Evolutionary conservation across 2,329 filamentous ascomycete genomes (phyloP), one percentile per base, ranked within the genome.

Genomic region (Botrytis squamosa): DNA sequence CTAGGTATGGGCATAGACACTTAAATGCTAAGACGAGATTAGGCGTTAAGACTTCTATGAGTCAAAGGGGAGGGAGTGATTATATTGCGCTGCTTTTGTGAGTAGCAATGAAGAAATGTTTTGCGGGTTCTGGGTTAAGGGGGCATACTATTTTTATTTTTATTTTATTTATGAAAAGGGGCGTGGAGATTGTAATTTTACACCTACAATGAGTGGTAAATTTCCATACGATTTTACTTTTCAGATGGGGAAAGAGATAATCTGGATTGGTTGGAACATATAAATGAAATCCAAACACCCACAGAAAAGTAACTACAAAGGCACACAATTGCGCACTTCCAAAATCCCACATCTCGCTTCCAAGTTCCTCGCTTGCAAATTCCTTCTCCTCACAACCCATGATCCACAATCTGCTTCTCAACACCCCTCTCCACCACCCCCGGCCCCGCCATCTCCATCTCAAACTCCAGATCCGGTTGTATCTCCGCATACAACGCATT

Each of bases 381-480:
- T 14, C 0, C 25, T n/a, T 25, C 25, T 25, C 49, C 63, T 62
- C 75, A 78, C 67, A 76, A 22, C 8, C 76, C 76, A 74, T 78
- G 75, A 76, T 80, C 78, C 75, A 81, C 75, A 60, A 72, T 77
- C 77, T 78, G 75, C 33, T 73, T 66, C 52, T 81, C 80, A n/a
- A 80, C 77, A 1, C 80, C 80, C 42, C 74, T 78, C 59, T 79
- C 79, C 69, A 81, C 77, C 2, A 79, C 78, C 6, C 79, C 80
- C n/a, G 70, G 52, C 33, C 80, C 80, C 36, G 83, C 84, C 74
- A 83, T 80, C 76, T 83, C 84, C 77, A 86, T 83, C 80, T 85
- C 85, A 66, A 82, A 82, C 74, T 86, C 81, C n/a, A 86, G 77
- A 75, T 86, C 85, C 8, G 83, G 81, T 78, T 86, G 85, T 10